These are phyloP conservation scores for Lactifluus rugatus DNA, from an alignment of 768 basidiomycete species.

Conservation along the genomic window DNA sequence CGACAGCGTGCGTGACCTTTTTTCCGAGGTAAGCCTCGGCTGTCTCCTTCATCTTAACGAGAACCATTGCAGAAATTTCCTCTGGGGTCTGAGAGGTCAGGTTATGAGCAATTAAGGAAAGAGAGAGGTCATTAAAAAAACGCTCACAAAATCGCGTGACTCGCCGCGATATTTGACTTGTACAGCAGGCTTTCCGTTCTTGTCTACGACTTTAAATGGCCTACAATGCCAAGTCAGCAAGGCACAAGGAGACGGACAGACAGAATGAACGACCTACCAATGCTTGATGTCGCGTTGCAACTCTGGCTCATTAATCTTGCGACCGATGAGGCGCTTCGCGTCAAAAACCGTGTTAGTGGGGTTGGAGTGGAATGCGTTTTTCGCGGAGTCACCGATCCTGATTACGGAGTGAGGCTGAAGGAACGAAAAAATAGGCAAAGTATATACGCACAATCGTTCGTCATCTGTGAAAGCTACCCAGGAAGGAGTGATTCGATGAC, in stretches of 20 bases:
- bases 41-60: constrained; percentile 98
- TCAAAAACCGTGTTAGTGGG: constrained; percentile 93
- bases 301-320: constrained; percentile 72
- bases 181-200: constrained; percentile 71
- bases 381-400: constrained; percentile 86
- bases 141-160: constrained; percentile 70
- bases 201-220: constrained; percentile 75
- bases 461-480: constrained; percentile 53
- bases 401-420: background rate
- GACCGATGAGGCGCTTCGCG: constrained; percentile 91
- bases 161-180: constrained; percentile 73
- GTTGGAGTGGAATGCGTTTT: constrained; percentile 91
- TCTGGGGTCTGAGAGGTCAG: constrained; percentile 59
- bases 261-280: constrained; percentile 34
- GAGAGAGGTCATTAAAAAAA: too few relatives aligned
- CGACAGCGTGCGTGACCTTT: constrained; percentile 94
- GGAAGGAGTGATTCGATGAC: constrained; percentile 55
- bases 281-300: constrained; percentile 79
- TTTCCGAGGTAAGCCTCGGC: constrained; percentile 96
- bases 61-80: constrained; percentile 92
- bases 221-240: constrained; percentile 3
- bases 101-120: background rate
- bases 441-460: constrained; percentile 37
- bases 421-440: background rate
- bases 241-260: background rate